Base-by-base conservation (phyloP, 1,284 basidiomycete genomes). In the Puccinia triticina region DNA sequence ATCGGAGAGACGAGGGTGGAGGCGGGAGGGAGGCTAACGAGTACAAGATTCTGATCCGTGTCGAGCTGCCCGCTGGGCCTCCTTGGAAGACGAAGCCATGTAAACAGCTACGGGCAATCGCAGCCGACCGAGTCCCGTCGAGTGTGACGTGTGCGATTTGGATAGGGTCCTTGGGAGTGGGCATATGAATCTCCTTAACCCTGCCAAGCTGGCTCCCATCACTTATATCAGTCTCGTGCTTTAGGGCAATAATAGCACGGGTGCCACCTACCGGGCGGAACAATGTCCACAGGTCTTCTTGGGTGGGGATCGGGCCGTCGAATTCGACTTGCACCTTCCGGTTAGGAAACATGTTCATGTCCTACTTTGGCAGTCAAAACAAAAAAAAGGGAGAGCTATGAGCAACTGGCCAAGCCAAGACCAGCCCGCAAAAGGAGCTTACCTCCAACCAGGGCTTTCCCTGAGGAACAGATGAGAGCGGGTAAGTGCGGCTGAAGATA, bases 21-120 rank as follows among this genome's bases (percentile, higher is more conserved):
- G 71, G 1, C 7, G 21, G 71, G 53, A 23, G 37, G 55, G 4
- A 57, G 29, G 48, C 71, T 50, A 23, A 53, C 55, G 71, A 53
- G 16, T 73, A 73, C 29, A 73, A 53, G 21, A 48, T 61, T 37
- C 75, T 77, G 26, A 77, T 48, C 40, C 40, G 80, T 64, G 74
- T 61, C 4, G 66, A 64, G 71, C 71, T 37, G 37, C 76, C 73
- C 46, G 78, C 72, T 32, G 86, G 87, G 71, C 87, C 87, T 21
- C 87, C 87, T 0, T 88, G 87, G 2, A 89, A 87, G 29, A 88
- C 88, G 46, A 92, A 88, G 1, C 94, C 93, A 86, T 98, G 93
- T 0, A 95, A 88, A 83, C 92, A 92, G 86, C 97, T 98, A 76
- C 92, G 92, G 0, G 95, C 95, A 53, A 92, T 91, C 0, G 93